Base-by-base conservation (phyloP, 305 asterid genomes). In the Andrographis paniculata region DNA sequence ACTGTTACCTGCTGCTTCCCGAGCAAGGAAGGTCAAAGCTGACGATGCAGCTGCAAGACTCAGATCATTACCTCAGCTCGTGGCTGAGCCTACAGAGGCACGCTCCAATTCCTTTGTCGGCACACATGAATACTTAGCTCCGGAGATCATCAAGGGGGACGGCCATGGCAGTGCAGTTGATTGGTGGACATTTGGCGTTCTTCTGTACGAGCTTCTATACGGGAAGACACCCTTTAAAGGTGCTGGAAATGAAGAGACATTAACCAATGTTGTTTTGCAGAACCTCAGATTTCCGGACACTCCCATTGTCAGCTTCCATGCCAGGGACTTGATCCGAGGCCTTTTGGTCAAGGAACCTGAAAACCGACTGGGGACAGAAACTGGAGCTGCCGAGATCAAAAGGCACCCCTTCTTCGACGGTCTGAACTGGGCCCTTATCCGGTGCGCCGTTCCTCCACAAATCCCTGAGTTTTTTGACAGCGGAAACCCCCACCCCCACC, bases 161-260 rank as follows among this genome's bases (percentile, higher is more conserved):
- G 94, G 95, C 4, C 97, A 88, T 12, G 97, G 97, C 5, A 82
- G 95, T 39, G 93, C 94, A 3, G 97, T 88, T n/a, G 97, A 88
- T 59, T 88, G 97, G 97, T 88, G 97, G 97, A 85, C 91, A 0
- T 64, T 88, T 5, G 97, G 97, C 3, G 73, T 88, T 11, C 79
- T 88, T 20, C 75, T 88, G 8, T 88, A 82, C 9, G 97, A 88
- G 68, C 97, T 88, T 72, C 72, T 88, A 15, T 88, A 77, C 4
- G 97, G 97, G 21, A 84, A 72, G 67, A 85, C 97, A 12, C 97
- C 97, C 17, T 88, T 85, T 49, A 85, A 74, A 72, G 97, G 98
- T 9, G 56, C 62, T 14, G 82, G 80, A 14, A 89, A 85, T 22
- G 96, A 86, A 39, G 98, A 89, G 65, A 89, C 98, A 2, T 53